Conservation (phyloP, 176 grass and related monocot species). For the Neostapfia colusana region DNA sequence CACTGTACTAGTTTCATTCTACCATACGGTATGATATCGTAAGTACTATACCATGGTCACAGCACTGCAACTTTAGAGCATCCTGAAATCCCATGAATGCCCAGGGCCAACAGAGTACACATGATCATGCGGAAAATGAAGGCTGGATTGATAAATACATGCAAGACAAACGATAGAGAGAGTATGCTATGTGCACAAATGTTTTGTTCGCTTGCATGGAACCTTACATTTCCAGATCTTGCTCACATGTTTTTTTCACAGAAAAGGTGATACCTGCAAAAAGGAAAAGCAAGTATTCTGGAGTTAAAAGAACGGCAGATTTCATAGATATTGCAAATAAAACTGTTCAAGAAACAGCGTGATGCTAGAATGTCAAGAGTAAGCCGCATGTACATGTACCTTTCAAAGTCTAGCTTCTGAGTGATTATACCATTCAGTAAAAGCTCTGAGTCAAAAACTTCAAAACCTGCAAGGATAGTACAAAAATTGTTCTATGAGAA, state of each 20-base stretch:
- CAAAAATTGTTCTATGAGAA: neutral
- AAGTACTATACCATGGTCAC: neutral
- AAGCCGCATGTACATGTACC: conserved; percentile 24
- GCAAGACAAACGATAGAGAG: neutral
- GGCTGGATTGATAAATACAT: conserved; percentile 11
- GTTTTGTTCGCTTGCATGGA: neutral
- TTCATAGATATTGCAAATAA: conserved; percentile 6
- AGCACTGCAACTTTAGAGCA: neutral
- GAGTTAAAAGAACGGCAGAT: neutral
- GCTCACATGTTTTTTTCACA: conserved; percentile 15
- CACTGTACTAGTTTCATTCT: neutral
- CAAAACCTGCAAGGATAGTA: conserved; percentile 52
- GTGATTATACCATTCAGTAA: conserved; percentile 78
- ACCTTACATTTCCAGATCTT: neutral
- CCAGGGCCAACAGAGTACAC: neutral
- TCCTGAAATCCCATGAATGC: neutral
- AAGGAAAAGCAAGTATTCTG: neutral
- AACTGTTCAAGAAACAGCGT: neutral
- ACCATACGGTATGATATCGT: neutral
- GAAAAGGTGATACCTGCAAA: conserved; percentile 44
- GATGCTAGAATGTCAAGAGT: neutral
- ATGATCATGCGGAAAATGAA: neutral
- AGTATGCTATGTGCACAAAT: neutral
- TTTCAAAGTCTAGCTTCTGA: conserved; percentile 77
- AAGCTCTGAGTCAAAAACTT: conserved; percentile 74